A percentile compares a stretch with the other conserved stretches of the same genome.
phyloP scores from a whole-genome alignment of 163 green algal genomes.

The Chlamydomonas reinhardtii region DNA sequence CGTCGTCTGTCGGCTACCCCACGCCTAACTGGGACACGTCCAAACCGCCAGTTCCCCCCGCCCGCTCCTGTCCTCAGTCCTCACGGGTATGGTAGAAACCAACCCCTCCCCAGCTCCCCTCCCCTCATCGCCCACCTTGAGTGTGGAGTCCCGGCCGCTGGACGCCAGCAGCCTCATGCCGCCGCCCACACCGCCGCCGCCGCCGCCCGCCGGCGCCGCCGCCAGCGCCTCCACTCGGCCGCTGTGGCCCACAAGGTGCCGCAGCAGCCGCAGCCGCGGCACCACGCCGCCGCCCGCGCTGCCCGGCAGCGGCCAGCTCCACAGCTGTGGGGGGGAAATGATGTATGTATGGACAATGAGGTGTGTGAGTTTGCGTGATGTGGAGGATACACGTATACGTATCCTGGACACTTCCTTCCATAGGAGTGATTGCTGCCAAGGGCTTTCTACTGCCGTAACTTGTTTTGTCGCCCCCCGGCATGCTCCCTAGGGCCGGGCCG shows the following conservation, averaged over 20 bases:
- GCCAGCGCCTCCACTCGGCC: conserved; percentile 53
- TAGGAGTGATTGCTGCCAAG: no score
- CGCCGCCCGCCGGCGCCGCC: not conserved
- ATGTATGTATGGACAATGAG: not conserved
- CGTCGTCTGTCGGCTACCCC: no score
- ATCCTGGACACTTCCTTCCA: no score
- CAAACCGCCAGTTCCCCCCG: no score
- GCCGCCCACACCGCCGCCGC: no score
- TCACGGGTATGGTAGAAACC: not conserved
- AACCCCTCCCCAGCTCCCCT: not conserved
- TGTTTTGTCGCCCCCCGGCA: no score
- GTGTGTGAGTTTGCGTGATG: not conserved
- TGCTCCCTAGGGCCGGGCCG: no score
- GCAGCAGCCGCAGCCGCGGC: conserved; percentile 9
- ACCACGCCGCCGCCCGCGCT: not conserved
- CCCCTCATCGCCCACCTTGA: conserved; percentile 40
- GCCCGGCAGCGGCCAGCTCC: conserved; percentile 10
- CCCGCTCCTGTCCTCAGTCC: not conserved
- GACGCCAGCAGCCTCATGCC: not conserved
- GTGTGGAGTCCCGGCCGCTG: conserved; percentile 40
- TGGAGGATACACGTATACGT: no score
- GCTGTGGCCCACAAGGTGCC: conserved; percentile 46
- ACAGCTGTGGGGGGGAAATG: conserved; percentile 1
- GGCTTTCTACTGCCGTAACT: no score
- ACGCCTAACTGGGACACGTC: no score